These are phyloP conservation scores for Penicillium nordicum DNA, from an alignment of 2,329 filamentous ascomycete genomes.

Conservation along the genomic window DNA sequence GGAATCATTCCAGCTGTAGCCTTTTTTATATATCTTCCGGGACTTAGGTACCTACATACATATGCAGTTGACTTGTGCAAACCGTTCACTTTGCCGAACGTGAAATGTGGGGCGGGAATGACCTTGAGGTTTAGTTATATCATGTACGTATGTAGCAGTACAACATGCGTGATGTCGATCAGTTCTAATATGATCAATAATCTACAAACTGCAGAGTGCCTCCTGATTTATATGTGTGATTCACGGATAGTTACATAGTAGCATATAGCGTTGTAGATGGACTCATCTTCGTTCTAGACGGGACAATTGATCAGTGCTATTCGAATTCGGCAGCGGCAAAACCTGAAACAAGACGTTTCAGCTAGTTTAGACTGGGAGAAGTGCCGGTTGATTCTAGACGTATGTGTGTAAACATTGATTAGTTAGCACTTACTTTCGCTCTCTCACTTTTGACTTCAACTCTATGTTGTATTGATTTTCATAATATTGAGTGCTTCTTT, in stretches of 20 bases:
- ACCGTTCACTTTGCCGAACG: background rate
- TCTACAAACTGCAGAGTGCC: background rate
- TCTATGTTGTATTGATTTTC: no score
- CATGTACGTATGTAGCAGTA: no score
- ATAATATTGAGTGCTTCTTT: no score
- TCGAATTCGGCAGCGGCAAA: background rate
- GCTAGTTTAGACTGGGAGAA: background rate
- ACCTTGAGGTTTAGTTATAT: no score
- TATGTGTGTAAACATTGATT: no score
- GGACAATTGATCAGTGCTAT: background rate
- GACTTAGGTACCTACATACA: background rate
- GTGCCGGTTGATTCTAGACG: no score
- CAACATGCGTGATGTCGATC: background rate
- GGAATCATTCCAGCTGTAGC: background rate
- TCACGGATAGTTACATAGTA: background rate
- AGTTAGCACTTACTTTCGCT: no score
- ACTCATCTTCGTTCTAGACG: conserved; percentile 5
- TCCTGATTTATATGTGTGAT: background rate
- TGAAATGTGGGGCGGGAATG: background rate
- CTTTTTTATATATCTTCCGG: background rate
- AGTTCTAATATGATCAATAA: background rate
- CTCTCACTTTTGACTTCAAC: no score
- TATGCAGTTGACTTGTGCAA: background rate
- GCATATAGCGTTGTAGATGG: background rate
- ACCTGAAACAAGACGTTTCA: conserved; percentile 1